Conservation (phyloP, 257 asterid species). For the Solanum bulbocastanum region DNA sequence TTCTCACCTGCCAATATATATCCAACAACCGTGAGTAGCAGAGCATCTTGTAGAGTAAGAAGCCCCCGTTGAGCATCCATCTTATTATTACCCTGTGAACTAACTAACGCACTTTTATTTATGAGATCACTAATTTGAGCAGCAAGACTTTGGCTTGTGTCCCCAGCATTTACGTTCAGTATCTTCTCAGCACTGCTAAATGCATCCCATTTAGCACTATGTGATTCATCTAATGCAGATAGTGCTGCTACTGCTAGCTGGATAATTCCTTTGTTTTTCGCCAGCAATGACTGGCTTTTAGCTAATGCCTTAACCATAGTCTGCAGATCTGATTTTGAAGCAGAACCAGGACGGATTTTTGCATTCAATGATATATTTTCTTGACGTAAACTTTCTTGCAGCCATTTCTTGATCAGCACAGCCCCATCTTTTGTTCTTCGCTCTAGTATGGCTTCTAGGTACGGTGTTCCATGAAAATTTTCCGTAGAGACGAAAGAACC, state of each 20-base stretch:
- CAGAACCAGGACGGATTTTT: conserved; percentile 59
- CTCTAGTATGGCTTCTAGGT: conserved; percentile 75
- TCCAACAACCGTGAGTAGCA: conserved; percentile 65
- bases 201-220: conserved; percentile 79
- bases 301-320: conserved; percentile 59
- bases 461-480: conserved; percentile 71
- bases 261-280: conserved; percentile 73
- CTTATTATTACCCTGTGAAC: conserved; percentile 26
- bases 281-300: conserved; percentile 45
- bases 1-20: conserved; percentile 88
- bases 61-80: conserved; percentile 39
- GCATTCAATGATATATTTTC: conserved; percentile 50
- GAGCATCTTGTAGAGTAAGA: conserved; percentile 69
- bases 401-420: conserved; percentile 86
- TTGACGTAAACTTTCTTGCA: conserved; percentile 68
- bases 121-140: conserved; percentile 87
- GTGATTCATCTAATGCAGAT: conserved; percentile 51
- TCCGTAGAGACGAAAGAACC: conserved; percentile 86
- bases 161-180: conserved; percentile 82
- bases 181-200: conserved; percentile 90
- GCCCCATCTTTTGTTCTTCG: conserved; percentile 77
- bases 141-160: conserved; percentile 93
- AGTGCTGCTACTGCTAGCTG: conserved; percentile 79
- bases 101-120: conserved; percentile 61
- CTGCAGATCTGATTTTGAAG: conserved; percentile 59